Conservation (phyloP, 1,284 basidiomycete genomes). For the Anthracocystis walkeri region DNA sequence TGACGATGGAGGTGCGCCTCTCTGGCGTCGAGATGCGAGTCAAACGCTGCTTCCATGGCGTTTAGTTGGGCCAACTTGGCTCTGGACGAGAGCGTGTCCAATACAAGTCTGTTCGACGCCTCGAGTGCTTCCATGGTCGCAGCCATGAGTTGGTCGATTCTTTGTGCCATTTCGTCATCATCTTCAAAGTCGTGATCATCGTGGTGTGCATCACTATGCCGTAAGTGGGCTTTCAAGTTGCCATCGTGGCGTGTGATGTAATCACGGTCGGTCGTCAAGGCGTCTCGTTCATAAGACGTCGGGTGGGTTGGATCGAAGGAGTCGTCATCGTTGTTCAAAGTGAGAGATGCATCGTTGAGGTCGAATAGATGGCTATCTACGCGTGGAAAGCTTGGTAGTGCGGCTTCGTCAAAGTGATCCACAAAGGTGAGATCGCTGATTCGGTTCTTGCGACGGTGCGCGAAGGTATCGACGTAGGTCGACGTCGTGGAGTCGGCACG, state of each 20-base stretch:
- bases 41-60: slow-evolving; percentile 42
- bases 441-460: slow-evolving; percentile 41
- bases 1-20: slow-evolving; percentile 39
- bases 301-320: not conserved
- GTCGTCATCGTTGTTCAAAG: slow-evolving; percentile 17
- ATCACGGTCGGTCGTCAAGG: not conserved
- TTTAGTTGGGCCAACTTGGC: slow-evolving; percentile 47
- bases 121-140: slow-evolving; percentile 50
- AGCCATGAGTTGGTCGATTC: slow-evolving; percentile 43
- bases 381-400: slow-evolving; percentile 3
- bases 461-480: slow-evolving; percentile 46
- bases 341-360: slow-evolving; percentile 32
- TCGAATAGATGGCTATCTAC: slow-evolving; percentile 18
- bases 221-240: not conserved
- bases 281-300: not conserved
- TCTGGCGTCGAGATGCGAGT: slow-evolving; percentile 36
- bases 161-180: slow-evolving; percentile 20
- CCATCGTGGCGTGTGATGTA: not conserved
- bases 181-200: slow-evolving; percentile 13
- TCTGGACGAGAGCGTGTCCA: slow-evolving; percentile 40
- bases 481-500: slow-evolving; percentile 38
- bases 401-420: slow-evolving; percentile 22
- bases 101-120: slow-evolving; percentile 36
- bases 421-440: slow-evolving; percentile 46
- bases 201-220: slow-evolving; percentile 1